These are phyloP conservation scores for Leptodontidium sp. DNA, from an alignment of 2,329 filamentous ascomycete genomes.

Conservation along the genomic window DNA sequence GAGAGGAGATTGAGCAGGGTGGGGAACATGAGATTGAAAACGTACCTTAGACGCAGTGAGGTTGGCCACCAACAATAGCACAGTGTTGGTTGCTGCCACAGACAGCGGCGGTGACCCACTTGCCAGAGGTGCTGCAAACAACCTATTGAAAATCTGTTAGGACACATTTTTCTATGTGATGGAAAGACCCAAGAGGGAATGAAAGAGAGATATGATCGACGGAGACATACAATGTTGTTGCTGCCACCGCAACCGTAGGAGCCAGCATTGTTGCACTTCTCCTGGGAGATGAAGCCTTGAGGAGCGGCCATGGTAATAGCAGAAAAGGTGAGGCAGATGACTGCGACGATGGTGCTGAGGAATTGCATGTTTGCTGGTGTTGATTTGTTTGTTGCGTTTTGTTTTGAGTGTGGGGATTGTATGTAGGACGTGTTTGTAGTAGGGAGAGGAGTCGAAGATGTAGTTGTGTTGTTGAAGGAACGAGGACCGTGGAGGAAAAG, in stretches of 20 bases:
- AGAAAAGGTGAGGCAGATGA: slow-evolving; percentile 5
- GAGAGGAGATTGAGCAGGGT: neutral
- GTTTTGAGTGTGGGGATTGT: too few relatives aligned
- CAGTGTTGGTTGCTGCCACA: slow-evolving; percentile 10
- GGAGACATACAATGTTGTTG: slow-evolving; percentile 6
- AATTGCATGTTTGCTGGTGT: slow-evolving; percentile 4
- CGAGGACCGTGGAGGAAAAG: neutral
- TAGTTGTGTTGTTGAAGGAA: neutral
- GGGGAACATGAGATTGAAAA: neutral
- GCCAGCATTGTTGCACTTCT: slow-evolving; percentile 2
- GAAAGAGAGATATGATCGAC: too few relatives aligned
- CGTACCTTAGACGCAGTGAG: slow-evolving; percentile 6
- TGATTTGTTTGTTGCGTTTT: neutral
- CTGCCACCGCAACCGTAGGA: neutral
- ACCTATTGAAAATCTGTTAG: neutral
- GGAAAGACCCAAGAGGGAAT: neutral
- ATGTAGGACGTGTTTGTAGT: neutral
- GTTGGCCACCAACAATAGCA: neutral
- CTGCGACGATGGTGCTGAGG: slow-evolving; percentile 12
- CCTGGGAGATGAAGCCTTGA: slow-evolving; percentile 10
- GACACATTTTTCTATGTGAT: neutral
- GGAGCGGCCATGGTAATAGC: slow-evolving; percentile 1
- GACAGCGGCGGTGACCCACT: slow-evolving; percentile 10
- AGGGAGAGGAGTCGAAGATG: too few relatives aligned
- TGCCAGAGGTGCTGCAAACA: slow-evolving; percentile 10